Base-by-base conservation (phyloP, 169 alveolate genomes). In the Plasmodium ovale region DNA sequence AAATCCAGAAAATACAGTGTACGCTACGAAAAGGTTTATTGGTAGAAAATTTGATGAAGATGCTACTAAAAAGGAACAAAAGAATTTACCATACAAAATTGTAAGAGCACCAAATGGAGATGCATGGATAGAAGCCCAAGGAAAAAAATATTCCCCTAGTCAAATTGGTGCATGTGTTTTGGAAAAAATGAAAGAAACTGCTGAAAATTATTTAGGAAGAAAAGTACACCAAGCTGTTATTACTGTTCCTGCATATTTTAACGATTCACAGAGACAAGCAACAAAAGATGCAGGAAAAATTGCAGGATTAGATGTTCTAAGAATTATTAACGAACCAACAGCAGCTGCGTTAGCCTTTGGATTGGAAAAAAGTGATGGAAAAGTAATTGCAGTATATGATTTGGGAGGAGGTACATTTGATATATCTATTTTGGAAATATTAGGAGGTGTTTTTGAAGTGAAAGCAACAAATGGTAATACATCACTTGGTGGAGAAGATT, bases 291-390 rank as follows among this genome's bases (percentile, higher is more conserved):
- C 99, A 5, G 99, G 99, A 27, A 95, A 95, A 72, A 98, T 98
- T 72, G 98, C 99, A 12, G 99, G 99, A 16, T 94, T 98, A 53
- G 97, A 97, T 37, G 99, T 92, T 12, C 87, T 96, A 79, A 96
- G 99, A 77, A 99, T 98, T 90, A 98, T 99, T 88, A 99, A 99
- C 95, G 99, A 99, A 94, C 99, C 99, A 27, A 98, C 99, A 1
- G 99, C 99, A 23, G 99, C 99, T 44, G 99, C 99, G 0, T 93
- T 98, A 87, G 99, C 99, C 12, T 98, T 96, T 92, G 99, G 99
- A 33, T 93, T 98, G 85, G 99, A 99, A 74, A 98, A 98, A 95
- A 97, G 95, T 60, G 99, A 97, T 68, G 98, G 98, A 54, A 94
- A 95, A 93, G 96, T 97, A 25, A 95, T 95, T 54, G 97, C 98